Evolutionary conservation across 2,329 filamentous ascomycete species (phyloP), one percentile per base, ranked within the genome.

Genomic region (Coniochaeta hoffmannii): DNA sequence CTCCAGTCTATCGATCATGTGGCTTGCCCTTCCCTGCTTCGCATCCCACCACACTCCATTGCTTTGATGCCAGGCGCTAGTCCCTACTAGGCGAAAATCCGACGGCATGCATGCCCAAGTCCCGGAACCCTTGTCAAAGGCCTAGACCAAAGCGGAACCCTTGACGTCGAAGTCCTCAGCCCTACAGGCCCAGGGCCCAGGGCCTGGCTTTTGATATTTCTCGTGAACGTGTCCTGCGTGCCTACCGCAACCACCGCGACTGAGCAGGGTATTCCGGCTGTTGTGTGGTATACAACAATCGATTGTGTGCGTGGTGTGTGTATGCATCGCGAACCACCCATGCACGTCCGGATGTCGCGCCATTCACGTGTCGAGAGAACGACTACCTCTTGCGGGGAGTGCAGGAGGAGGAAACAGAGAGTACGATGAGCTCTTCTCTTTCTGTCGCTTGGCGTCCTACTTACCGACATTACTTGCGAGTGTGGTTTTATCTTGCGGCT

Each of bases 331-430:
- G n/a, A n/a, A n/a, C n/a, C n/a, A 59, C 64, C 57, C 58, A 62
- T 67, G 66, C 67, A 69, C 60, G 55, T 58, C 58, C 60, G 61
- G 55, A 55, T 57, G 12, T 55, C 61, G 50, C 63, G 65, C 54
- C 57, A 58, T 30, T 58, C 62, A 54, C 66, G 68, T 56, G 64
- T 66, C 17, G 68, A 71, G 58, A 64, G 68, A 53, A 66, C 62
- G 30, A 69, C 70, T 8, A 76, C 73, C 19, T 77, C 76, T 19
- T 80, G 77, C 62, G 72, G 72, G 3, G 77, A 80, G 61, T 80
- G 77, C 55, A 73, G 76, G 50, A 69, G 76, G 57, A 69, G 77
- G 57, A 80, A 80, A 62, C 76, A 80, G 68, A 79, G 75, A 70
- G 77, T 77, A 64, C 53, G 66, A 54, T 28, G 15, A 22, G n/a